phyloP scores from a whole-genome alignment of 192 early-diverging fungal species.

The Umbelopsis vinacea region DNA sequence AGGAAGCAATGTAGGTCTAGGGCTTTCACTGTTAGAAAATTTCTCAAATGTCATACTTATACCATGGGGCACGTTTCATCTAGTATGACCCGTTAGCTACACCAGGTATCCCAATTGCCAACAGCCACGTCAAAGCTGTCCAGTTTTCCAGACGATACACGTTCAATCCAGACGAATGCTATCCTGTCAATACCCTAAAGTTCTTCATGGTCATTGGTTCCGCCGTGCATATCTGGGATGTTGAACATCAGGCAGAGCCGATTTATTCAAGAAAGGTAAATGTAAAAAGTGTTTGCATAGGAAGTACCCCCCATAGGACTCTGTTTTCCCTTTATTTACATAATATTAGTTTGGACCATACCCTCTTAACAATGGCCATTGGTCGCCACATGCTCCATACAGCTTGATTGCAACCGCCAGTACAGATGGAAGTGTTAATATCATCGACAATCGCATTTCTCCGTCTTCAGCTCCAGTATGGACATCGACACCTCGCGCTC shows the following conservation, averaged over 20 bases:
- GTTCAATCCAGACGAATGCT: not conserved
- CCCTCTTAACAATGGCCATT: constrained; percentile 23
- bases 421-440: constrained; percentile 25
- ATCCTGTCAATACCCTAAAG: not conserved
- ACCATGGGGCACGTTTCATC: too few species aligned
- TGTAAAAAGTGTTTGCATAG: not conserved
- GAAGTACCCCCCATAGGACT: too few species aligned
- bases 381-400: constrained; percentile 34
- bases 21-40: not conserved
- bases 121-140: constrained; percentile 22
- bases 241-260: constrained; percentile 2
- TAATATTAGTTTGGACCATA: not conserved
- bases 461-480: constrained; percentile 43
- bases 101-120: not conserved
- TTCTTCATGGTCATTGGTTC: constrained; percentile 22
- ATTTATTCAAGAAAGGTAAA: constrained; percentile 11
- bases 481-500: constrained; percentile 12
- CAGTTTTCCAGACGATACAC: constrained; percentile 20
- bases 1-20: not conserved
- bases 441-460: constrained; percentile 48
- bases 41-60: not conserved
- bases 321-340: too few species aligned
- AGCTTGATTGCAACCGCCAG: constrained; percentile 37
- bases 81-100: not conserved
- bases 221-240: constrained; percentile 27